Evolutionary conservation across 768 basidiomycete species (phyloP).

Genomic region (Collybiopsis luxurians): DNA sequence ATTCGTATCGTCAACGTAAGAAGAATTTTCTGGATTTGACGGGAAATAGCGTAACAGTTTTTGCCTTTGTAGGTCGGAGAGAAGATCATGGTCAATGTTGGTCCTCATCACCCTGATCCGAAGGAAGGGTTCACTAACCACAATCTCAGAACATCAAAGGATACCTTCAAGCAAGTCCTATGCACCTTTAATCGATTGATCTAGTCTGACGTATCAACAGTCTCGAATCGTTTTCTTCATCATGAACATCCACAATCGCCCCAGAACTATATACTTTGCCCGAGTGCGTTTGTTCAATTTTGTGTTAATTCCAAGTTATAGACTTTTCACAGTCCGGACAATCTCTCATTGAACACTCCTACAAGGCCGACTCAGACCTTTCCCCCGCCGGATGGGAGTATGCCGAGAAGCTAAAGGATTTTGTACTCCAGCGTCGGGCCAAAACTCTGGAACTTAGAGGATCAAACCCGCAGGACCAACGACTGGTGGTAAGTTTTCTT

Average conservation of each 20-base stretch:
- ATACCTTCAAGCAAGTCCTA: constrained; percentile 74
- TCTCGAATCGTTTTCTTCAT: constrained; percentile 97
- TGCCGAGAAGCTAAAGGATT: constrained; percentile 84
- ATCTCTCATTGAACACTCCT: constrained; percentile 97
- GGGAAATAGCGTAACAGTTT: too few species aligned
- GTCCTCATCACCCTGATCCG: constrained; percentile 18
- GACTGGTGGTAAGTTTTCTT: constrained; percentile 63
- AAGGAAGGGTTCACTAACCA: background rate
- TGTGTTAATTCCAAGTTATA: background rate
- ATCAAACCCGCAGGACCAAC: constrained; percentile 54
- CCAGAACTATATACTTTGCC: constrained; percentile 94
- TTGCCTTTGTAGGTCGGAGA: constrained; percentile 78
- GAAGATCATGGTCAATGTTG: constrained; percentile 90
- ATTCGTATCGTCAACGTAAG: constrained; percentile 91
- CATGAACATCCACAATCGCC: constrained; percentile 98
- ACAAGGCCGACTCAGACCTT: constrained; percentile 96
- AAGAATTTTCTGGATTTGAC: background rate
- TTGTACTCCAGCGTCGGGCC: constrained; percentile 80
- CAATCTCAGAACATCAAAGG: constrained; percentile 71
- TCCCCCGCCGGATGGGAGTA: constrained; percentile 97
- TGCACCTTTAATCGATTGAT: too few species aligned
- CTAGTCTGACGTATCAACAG: too few species aligned
- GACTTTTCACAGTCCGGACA: constrained; percentile 79
- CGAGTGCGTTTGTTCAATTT: constrained; percentile 51
- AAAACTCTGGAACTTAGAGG: constrained; percentile 75